Evolutionary conservation across 2,329 filamentous ascomycete species (phyloP), one percentile per base, ranked within the genome.

Genomic region (Canariomyces notabilis): DNA sequence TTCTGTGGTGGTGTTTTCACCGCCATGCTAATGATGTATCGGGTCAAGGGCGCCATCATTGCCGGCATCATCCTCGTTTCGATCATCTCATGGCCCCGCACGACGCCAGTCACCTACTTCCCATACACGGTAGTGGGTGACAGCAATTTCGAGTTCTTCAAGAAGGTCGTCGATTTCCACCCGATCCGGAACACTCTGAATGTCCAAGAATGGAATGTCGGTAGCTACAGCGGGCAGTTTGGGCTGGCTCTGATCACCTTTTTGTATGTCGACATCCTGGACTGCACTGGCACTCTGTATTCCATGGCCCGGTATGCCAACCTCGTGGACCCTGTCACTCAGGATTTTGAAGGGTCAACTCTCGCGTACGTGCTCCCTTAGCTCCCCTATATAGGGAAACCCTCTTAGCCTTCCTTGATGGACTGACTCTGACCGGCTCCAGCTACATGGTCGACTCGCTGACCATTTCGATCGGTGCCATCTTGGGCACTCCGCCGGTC

Each of bases 201-300:
- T 26, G 87, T 83, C 1, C 85, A 89, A 61, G 70, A 88, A 47
- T 95, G 87, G 83, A 70, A 85, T 56, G 72, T 94, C 19, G 68
- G 74, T 6, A 72, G 72, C 4, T 81, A 88, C 47, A 82, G 84
- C 9, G 80, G 80, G 3, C 83, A 93, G 60, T 94, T 94, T 59
- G 86, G 84, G 21, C 74, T 93, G 40, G 89, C 89, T 0, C 80
- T 94, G 53, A 83, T 94, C 64, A 94, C 89, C 2, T 94, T 95
- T 69, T 74, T 94, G 18, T 94, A 95, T 59, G 88, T 94, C 54
- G 89, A 95, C 59, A 91, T 95, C 51, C 79, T 95, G 36, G 89
- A 94, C 65, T 83, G 81, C 55, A 95, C 89, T 0, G 89, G 87
- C 57, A 94, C 88, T 1, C 71, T 94, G 49, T 95, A 94, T 69